Evolutionary conservation across 208 protist species (phyloP), one percentile per base, ranked within the genome.

Genomic region (Herpetomonas samuelpessoai): DNA sequence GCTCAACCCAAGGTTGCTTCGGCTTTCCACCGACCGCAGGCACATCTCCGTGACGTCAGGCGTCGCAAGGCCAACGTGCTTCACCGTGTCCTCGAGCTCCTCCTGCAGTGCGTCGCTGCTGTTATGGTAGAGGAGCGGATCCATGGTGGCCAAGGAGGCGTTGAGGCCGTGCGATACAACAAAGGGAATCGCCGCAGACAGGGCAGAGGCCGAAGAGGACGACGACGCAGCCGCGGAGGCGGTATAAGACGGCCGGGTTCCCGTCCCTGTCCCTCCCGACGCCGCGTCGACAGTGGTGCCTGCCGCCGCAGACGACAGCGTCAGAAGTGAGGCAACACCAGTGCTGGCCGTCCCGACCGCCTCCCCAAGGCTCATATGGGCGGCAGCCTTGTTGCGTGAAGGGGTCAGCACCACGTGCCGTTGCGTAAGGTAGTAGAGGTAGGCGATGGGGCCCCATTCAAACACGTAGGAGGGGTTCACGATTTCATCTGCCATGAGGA

Each of bases 401-500:
- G 98, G 98, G 38, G 97, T 98, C 39, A 99, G 65, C 6, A 98
- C 72, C 10, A 99, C 68, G 48, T 96, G 93, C 12, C 98, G 88
- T 77, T 99, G 98, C 3, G 76, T 81, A 3, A 99, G 72, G 75
- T 98, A 99, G 79, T 97, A 99, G 14, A 99, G 69, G 75, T 99
- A 99, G 62, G 97, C 85, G 19, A 99, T 69, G 14, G 93, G 88
- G 12, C 96, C 89, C 70, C 79, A 86, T 22, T 96, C 79, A 66
- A 95, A 81, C 0, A 97, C 71, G 19, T 88, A 68, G 21, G 97
- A 78, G 29, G 98, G 98, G 70, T 99, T 98, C 31, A 95, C 96
- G 35, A 99, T 97, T 22, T 86, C 71, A 48, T 99, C 79, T 6
- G 96, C 77, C 14, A 97, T 56, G 44, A 99, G 74, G 26, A 98